Evolutionary conservation across 2,329 filamentous ascomycete species (phyloP).

Genomic region (Clarireedia monteithiana): DNA sequence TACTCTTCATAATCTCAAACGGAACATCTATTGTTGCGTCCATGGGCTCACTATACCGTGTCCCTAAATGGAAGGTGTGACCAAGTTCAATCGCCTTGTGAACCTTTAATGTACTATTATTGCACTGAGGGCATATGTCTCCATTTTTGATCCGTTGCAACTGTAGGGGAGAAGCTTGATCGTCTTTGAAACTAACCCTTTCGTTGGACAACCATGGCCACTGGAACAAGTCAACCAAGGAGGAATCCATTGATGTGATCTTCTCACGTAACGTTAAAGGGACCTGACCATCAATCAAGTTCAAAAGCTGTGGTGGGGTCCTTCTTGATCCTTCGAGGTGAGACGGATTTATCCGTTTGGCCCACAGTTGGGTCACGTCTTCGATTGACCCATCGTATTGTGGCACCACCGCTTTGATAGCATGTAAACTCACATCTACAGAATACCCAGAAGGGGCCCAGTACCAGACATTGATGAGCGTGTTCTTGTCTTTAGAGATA

Average conservation of each 20-base stretch:
- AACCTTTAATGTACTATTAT: conserved; percentile 51
- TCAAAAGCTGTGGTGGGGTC: no score
- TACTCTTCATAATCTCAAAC: conserved; percentile 18
- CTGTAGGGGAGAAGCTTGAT: conserved; percentile 38
- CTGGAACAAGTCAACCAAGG: neutral
- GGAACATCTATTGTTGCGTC: conserved; percentile 50
- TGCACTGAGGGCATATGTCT: conserved; percentile 67
- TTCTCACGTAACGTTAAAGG: neutral
- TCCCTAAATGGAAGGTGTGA: conserved; percentile 91
- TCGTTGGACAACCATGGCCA: neutral
- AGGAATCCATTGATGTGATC: neutral
- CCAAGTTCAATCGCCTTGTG: conserved; percentile 80
- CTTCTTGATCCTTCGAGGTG: neutral
- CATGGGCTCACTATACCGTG: conserved; percentile 74
- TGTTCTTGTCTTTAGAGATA: conserved; percentile 58
- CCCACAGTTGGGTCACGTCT: conserved; percentile 47
- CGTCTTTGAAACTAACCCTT: conserved; percentile 21
- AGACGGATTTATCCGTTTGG: neutral
- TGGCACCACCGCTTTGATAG: conserved; percentile 57
- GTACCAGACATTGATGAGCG: conserved; percentile 59
- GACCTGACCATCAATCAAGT: conserved; percentile 1
- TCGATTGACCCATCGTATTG: conserved; percentile 67
- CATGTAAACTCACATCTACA: conserved; percentile 46
- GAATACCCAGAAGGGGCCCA: neutral
- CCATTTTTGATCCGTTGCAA: conserved; percentile 58